phyloP scores from a whole-genome alignment of 768 basidiomycete species.

The Pisolithus orientalis region DNA sequence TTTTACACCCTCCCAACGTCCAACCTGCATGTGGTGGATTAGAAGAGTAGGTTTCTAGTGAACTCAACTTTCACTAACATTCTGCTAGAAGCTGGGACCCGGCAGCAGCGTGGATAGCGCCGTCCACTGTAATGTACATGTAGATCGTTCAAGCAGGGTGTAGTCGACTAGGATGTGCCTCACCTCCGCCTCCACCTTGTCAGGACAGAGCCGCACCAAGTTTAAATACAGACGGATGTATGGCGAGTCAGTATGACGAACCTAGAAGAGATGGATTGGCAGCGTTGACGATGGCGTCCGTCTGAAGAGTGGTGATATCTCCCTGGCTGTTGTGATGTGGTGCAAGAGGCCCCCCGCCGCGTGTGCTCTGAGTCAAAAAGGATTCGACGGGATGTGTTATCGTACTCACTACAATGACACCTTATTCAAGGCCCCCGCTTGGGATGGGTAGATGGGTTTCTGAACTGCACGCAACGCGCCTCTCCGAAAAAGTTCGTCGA shows the following conservation, averaged over 20 bases:
- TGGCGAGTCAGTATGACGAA: conserved; percentile 18
- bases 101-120: conserved; percentile 75
- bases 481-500: conserved; percentile 47
- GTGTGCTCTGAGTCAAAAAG: background rate
- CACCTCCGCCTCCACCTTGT: conserved; percentile 79
- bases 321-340: conserved; percentile 47
- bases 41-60: background rate
- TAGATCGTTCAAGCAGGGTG: background rate
- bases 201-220: background rate
- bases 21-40: conserved; percentile 40
- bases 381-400: background rate
- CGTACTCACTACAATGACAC: conserved; percentile 63
- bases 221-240: conserved; percentile 1
- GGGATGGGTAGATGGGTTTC: conserved; percentile 31
- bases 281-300: conserved; percentile 79
- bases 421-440: conserved; percentile 40
- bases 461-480: conserved; percentile 32
- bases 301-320: conserved; percentile 66
- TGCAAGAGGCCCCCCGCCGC: no score
- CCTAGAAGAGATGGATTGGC: conserved; percentile 71
- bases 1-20: conserved; percentile 57
- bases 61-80: conserved; percentile 41
- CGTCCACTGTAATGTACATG: conserved; percentile 51
- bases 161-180: conserved; percentile 13
- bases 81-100: conserved; percentile 59